Evolutionary conservation across 208 protist genomes (phyloP), one percentile per base, ranked within the genome.

Genomic region (Trypanosoma mega): DNA sequence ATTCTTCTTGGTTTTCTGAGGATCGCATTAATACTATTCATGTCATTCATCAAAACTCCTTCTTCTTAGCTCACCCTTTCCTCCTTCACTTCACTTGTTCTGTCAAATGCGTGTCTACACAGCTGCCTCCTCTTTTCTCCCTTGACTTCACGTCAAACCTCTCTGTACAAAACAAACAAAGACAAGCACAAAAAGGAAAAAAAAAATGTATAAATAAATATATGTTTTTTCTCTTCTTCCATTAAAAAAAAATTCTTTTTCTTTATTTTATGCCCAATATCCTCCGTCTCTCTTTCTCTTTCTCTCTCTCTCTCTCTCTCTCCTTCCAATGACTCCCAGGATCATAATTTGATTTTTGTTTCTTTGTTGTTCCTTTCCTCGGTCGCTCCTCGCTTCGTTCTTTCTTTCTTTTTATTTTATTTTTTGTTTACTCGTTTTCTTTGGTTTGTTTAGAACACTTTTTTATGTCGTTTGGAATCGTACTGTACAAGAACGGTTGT

Each of bases 401-500:
- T 39, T 39, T 39, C 12, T 39, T 39, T 39, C 12, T 6, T 39
- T 39, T 39, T 39, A 12, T 39, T 39, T 50, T 27, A n/a, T n/a
- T 34, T 39, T 41, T 39, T 20, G 4, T 41, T 44, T 29, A 12
- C 12, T 12, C 8, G 6, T 39, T 6, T 39, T 39, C 12, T 39
- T 12, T 39, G 6, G 6, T 39, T 6, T 12, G 34, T 39, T 39
- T 39, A 6, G 12, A 16, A 16, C 12, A 6, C 12, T 12, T 39
- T 12, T 4, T 29, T 27, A n/a, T 26, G 14, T 26, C 47, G 52
- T 57, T 43, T 60, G 59, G 56, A 76, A 3, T 21, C 59, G 51
- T 80, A 92, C 26, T 79, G 67, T 11, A 92, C 72, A 16, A 92
- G 46, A 63, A 89, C 81, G 21, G 73, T 68, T n/a, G 85, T 88